Base-by-base conservation (phyloP, 805 yeast species). In the Starmerella cellae region DNA sequence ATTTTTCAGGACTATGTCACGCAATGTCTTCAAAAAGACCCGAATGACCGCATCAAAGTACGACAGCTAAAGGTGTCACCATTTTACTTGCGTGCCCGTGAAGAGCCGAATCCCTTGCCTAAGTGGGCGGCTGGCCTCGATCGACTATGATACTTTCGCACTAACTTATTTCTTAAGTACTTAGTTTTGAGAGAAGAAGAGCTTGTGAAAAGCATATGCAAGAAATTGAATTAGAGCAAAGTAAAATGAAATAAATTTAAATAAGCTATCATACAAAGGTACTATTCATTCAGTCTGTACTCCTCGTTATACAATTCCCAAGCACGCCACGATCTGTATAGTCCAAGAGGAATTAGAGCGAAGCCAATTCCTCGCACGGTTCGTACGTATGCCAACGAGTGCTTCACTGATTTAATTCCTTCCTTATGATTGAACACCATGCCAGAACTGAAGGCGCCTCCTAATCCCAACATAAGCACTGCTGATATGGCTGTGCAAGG, bases 1-100 rank as follows among this genome's bases (percentile, higher is more conserved):
- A 66, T 60, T 28, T 64, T 87, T 49, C 71, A 82, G 49, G 68
- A 68, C 38, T 83, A 87, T 57, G 79, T 88, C 16, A 78, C 76
- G 48, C 62, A 70, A 31, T 87, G 96, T 54, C 66, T 85, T 54
- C 67, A 73, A 35, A 82, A 43, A 14, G 38, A 79, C 56, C 85
- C 80, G 48, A 82, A 77, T 35, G 71, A 68, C 40, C 67, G 98
- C 45, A 75, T 81, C 19, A 75, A 79, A 0, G 94, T 95, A 0
- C 71, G 73, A 50, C 84, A 81, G 35, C 61, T 91, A 21, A 62
- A 81, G 22, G 39, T 51, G 35, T 57, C 57, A 32, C 52, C 58
- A 11, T 61, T 60, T 44, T 56, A 57, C 41, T 35, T 52, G 24
- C 46, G 32, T 20, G 45, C 45, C 22, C 37, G 43, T 20, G 38